A percentile compares a stretch with the other conserved stretches of the same genome.
phyloP scores from a whole-genome alignment of 2,329 filamentous ascomycete species.

The Phaeosphaeriaceae sp. region DNA sequence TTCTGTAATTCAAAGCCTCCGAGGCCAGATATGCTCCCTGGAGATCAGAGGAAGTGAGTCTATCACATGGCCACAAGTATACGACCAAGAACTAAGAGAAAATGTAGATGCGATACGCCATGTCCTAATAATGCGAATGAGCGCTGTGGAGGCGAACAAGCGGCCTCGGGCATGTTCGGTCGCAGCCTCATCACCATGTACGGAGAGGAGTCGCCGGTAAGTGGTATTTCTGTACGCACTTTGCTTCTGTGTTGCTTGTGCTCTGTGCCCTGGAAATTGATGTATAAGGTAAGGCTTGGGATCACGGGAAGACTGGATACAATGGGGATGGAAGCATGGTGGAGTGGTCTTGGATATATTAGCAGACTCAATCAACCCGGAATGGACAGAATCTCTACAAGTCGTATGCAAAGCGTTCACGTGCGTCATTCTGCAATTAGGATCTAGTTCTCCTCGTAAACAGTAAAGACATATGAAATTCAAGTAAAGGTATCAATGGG shows the following conservation, averaged over 20 bases:
- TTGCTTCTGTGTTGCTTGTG: background rate
- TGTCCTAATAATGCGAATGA: background rate
- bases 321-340: background rate
- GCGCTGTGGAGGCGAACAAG: background rate
- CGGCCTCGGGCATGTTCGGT: background rate
- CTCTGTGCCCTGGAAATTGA: background rate
- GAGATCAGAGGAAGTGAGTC: background rate
- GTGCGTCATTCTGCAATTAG: too few species aligned
- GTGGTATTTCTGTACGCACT: background rate
- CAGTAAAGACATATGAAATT: too few species aligned
- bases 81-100: background rate
- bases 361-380: background rate
- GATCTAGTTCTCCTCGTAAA: too few species aligned
- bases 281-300: background rate
- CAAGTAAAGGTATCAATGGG: too few species aligned
- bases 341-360: background rate
- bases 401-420: too few species aligned
- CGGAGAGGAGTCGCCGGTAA: background rate
- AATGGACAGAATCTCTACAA: too few species aligned
- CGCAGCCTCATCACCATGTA: background rate
- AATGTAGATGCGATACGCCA: background rate
- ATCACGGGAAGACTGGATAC: background rate
- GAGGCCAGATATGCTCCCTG: background rate
- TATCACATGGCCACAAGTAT: background rate
- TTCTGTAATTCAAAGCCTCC: conserved; percentile 1